Conservation (phyloP, 2,329 filamentous ascomycete genomes). For the Plenodomus lindquistii region DNA sequence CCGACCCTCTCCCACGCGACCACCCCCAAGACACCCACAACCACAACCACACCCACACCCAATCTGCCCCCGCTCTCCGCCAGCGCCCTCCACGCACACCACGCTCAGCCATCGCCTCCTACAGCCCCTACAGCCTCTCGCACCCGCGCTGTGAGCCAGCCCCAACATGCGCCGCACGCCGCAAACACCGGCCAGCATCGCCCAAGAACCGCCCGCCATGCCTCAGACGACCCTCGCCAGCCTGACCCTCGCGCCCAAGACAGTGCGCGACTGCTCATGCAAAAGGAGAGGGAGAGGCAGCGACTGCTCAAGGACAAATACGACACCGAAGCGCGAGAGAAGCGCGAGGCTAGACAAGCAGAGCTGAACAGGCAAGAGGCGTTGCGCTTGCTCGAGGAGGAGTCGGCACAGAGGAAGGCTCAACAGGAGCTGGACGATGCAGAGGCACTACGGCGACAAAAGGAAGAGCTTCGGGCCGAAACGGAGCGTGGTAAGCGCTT, state of each 20-base stretch:
- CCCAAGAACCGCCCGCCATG: conserved; percentile 29
- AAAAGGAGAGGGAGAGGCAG: conserved; percentile 38
- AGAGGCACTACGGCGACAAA: conserved; percentile 30
- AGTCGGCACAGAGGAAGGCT: conserved; percentile 30
- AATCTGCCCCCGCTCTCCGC: conserved; percentile 25
- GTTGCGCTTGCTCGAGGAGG: conserved; percentile 31
- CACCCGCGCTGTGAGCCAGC: conserved; percentile 34
- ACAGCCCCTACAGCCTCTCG: conserved; percentile 21
- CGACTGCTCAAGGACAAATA: conserved; percentile 34
- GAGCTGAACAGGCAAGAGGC: conserved; percentile 33
- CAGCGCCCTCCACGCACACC: conserved; percentile 23
- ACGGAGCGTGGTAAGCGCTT: conserved; percentile 38
- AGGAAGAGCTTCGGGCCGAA: conserved; percentile 36
- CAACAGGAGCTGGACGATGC: conserved; percentile 35
- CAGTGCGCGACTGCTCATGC: conserved; percentile 37
- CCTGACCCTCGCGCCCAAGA: conserved; percentile 32
- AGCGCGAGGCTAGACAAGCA: conserved; percentile 34
- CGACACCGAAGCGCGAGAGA: conserved; percentile 38
- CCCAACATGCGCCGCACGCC: conserved; percentile 20
- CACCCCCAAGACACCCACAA: conserved; percentile 14
- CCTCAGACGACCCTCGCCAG: conserved; percentile 19
- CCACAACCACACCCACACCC: too few species aligned
- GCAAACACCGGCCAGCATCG: conserved; percentile 29
- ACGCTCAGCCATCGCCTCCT: conserved; percentile 8
- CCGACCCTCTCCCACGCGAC: conserved; percentile 32